These are phyloP conservation scores for Astrothelium subdiscretum DNA, from an alignment of 495 filamentous ascomycete species.

Conservation along the genomic window DNA sequence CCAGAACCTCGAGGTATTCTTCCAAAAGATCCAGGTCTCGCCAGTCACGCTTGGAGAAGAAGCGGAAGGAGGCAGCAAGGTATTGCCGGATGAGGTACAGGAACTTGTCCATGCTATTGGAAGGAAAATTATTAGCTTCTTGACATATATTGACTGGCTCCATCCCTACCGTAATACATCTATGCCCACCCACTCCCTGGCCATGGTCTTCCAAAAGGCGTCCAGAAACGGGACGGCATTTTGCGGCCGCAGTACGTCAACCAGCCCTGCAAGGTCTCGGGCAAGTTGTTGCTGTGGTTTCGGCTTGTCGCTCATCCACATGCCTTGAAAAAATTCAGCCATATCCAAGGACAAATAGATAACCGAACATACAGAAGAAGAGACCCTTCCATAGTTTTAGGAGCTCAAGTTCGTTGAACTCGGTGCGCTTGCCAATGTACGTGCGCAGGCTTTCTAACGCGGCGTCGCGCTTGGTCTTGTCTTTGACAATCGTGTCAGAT, in stretches of 20 bases:
- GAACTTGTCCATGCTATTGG: conserved; percentile 74
- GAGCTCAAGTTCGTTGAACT: conserved; percentile 61
- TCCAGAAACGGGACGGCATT: conserved; percentile 54
- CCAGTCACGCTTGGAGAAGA: conserved; percentile 33
- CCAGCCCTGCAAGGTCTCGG: conserved; percentile 60
- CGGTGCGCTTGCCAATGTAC: conserved; percentile 58
- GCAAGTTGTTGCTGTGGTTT: conserved; percentile 76
- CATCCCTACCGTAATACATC: conserved; percentile 53
- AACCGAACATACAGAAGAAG: conserved; percentile 59
- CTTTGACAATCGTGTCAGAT: conserved; percentile 8
- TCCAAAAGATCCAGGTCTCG: conserved; percentile 21
- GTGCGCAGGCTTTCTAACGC: conserved; percentile 67
- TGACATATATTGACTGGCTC: not conserved
- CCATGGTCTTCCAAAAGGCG: conserved; percentile 86
- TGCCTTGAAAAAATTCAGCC: conserved; percentile 31
- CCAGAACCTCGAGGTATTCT: conserved; percentile 28
- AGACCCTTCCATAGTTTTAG: conserved; percentile 95
- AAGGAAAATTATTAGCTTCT: not conserved
- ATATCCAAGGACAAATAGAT: not conserved
- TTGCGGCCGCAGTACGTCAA: conserved; percentile 49
- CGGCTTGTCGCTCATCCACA: conserved; percentile 90
- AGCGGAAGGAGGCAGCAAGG: conserved; percentile 53
- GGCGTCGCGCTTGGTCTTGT: conserved; percentile 51
- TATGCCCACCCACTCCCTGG: conserved; percentile 67
- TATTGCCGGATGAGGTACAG: conserved; percentile 71